Conservation (phyloP, 306 rosid genomes). For the Luffa aegyptiaca region DNA sequence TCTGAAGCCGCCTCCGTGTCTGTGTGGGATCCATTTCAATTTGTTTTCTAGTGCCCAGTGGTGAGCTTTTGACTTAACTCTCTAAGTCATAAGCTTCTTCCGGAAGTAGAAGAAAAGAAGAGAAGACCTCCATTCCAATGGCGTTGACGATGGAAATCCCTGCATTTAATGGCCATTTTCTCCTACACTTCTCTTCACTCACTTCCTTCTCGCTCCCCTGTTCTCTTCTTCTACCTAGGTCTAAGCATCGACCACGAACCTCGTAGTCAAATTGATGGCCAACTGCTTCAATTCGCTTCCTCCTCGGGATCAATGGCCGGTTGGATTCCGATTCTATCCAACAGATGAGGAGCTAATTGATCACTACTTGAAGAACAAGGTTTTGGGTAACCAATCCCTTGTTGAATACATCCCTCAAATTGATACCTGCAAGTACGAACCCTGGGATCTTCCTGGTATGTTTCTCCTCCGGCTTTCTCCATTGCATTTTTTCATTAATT, state of each 20-base stretch:
- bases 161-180: neutral
- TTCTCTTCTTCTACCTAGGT: neutral
- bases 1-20: too few relatives aligned
- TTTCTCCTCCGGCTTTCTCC: neutral
- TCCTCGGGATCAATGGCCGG: neutral
- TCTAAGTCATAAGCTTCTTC: too few relatives aligned
- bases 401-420: slow-evolving; percentile 24
- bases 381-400: slow-evolving; percentile 8
- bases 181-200: neutral
- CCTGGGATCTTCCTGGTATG: slow-evolving; percentile 47
- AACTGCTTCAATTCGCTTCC: neutral
- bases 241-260: neutral
- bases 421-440: slow-evolving; percentile 40
- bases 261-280: neutral
- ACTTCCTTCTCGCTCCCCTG: neutral
- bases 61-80: too few relatives aligned
- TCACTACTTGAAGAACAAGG: slow-evolving; percentile 36
- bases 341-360: slow-evolving; percentile 52
- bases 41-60: too few relatives aligned
- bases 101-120: neutral
- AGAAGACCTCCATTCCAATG: neutral
- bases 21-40: too few relatives aligned
- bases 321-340: slow-evolving; percentile 49
- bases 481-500: neutral
- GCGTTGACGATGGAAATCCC: neutral